A percentile compares a stretch with the other conserved stretches of the same genome.
phyloP scores from a whole-genome alignment of 2,329 filamentous ascomycete species.

The Trichoderma sp. region DNA sequence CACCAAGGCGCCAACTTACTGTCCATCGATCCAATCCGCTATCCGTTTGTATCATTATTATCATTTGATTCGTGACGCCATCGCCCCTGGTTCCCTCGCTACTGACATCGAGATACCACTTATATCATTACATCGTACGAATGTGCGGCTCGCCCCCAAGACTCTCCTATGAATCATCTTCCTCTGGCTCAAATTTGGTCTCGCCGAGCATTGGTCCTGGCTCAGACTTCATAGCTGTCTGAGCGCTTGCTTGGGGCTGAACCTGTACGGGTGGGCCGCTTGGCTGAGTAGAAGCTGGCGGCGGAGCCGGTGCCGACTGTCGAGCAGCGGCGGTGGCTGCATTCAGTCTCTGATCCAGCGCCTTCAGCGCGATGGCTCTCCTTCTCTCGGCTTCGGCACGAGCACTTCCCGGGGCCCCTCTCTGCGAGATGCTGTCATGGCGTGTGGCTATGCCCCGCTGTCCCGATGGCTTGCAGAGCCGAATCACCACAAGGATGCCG shows the following conservation, averaged over 20 bases:
- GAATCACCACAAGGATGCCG: slow-evolving; percentile 68
- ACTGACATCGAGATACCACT: neutral
- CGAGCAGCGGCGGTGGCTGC: slow-evolving; percentile 62
- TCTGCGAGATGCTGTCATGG: slow-evolving; percentile 54
- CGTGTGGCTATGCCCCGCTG: slow-evolving; percentile 74
- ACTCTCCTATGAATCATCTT: slow-evolving; percentile 28
- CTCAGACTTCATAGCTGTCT: slow-evolving; percentile 57
- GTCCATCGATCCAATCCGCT: slow-evolving; percentile 2
- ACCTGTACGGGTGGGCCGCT: slow-evolving; percentile 56
- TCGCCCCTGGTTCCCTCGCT: neutral
- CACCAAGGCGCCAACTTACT: slow-evolving; percentile 11
- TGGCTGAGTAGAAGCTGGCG: slow-evolving; percentile 35
- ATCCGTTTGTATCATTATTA: neutral
- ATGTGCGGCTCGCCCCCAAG: neutral
- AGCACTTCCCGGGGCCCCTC: slow-evolving; percentile 63
- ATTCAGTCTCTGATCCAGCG: slow-evolving; percentile 86
- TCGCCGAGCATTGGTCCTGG: slow-evolving; percentile 61
- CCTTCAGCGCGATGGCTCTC: slow-evolving; percentile 83
- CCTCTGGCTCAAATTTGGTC: slow-evolving; percentile 68
- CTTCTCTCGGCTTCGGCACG: slow-evolving; percentile 90
- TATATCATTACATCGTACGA: neutral
- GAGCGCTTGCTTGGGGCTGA: slow-evolving; percentile 54
- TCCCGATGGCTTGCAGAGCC: slow-evolving; percentile 82
- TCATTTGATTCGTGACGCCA: neutral
- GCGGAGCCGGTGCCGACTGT: neutral